Evolutionary conservation across 2,329 filamentous ascomycete genomes (phyloP).

Genomic region (Mariannaea elegans): DNA sequence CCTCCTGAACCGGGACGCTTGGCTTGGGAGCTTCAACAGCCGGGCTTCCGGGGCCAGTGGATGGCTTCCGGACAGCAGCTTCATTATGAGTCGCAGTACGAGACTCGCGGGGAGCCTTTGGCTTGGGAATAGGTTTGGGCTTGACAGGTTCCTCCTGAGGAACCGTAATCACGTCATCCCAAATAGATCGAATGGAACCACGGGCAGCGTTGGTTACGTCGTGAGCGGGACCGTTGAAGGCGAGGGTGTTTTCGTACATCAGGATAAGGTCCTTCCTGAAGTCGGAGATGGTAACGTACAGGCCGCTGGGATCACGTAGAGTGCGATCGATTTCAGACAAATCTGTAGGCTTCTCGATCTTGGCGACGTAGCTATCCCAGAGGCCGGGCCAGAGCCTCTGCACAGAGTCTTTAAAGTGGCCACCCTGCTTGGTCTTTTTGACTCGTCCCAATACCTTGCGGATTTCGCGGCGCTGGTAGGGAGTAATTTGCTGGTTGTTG

Average conservation of each 20-base stretch:
- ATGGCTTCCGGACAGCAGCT: constrained; percentile 39
- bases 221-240: constrained; percentile 85
- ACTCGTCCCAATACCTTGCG: constrained; percentile 74
- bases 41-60: constrained; percentile 43
- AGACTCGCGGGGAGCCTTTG: constrained; percentile 49
- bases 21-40: constrained; percentile 36
- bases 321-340: constrained; percentile 83
- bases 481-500: constrained; percentile 62
- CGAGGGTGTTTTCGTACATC: constrained; percentile 80
- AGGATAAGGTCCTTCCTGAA: constrained; percentile 79
- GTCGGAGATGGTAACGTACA: constrained; percentile 74
- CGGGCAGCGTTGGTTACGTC: constrained; percentile 69
- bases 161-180: constrained; percentile 55
- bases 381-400: constrained; percentile 78
- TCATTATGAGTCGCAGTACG: constrained; percentile 41
- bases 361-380: constrained; percentile 75
- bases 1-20: constrained; percentile 28
- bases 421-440: constrained; percentile 86
- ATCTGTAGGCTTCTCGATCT: constrained; percentile 82
- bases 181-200: constrained; percentile 64
- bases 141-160: constrained; percentile 65
- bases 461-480: constrained; percentile 68
- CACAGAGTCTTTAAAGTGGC: constrained; percentile 81
- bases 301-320: constrained; percentile 68
- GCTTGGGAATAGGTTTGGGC: constrained; percentile 58